Evolutionary conservation across 129 eudicot genomes (phyloP).

Genomic region (Helianthus annuus): DNA sequence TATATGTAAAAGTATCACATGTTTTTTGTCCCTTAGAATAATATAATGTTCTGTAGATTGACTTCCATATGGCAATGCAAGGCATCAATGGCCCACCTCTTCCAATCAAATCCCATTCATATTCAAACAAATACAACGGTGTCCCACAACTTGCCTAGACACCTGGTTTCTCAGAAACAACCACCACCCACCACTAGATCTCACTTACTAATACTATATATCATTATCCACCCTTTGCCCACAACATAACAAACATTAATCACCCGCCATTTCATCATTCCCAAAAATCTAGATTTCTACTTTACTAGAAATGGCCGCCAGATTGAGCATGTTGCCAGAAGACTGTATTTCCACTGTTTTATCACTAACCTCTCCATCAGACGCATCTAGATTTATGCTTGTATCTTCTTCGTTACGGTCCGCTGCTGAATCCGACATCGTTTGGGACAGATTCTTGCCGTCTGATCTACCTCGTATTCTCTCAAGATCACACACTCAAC

Average conservation of each 20-base stretch:
- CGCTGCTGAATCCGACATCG: slow-evolving; percentile 20
- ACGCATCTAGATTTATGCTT: slow-evolving; percentile 8
- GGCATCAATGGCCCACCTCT: too few relatives aligned
- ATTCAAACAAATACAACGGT: background rate
- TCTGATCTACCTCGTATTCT: slow-evolving; percentile 21
- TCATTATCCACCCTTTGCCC: too few relatives aligned
- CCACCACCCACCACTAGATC: background rate
- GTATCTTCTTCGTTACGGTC: slow-evolving; percentile 10
- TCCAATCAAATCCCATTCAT: background rate
- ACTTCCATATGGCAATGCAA: too few relatives aligned
- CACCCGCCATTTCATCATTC: too few relatives aligned
- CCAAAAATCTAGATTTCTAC: too few relatives aligned
- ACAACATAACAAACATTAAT: too few relatives aligned
- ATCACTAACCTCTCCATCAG: slow-evolving; percentile 21
- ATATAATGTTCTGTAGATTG: too few relatives aligned
- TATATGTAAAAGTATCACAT: too few relatives aligned
- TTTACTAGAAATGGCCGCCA: slow-evolving; percentile 19
- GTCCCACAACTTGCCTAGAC: background rate
- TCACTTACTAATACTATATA: too few relatives aligned
- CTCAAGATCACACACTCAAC: slow-evolving; percentile 34
- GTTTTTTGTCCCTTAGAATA: too few relatives aligned
- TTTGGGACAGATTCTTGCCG: slow-evolving; percentile 25
- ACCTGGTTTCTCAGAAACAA: background rate
- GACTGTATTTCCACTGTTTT: slow-evolving; percentile 24
- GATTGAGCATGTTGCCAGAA: slow-evolving; percentile 29